Evolutionary conservation across 1,139 yeast species (phyloP), one percentile per base, ranked within the genome.

Genomic region (Suhomyces ambrosiae): DNA sequence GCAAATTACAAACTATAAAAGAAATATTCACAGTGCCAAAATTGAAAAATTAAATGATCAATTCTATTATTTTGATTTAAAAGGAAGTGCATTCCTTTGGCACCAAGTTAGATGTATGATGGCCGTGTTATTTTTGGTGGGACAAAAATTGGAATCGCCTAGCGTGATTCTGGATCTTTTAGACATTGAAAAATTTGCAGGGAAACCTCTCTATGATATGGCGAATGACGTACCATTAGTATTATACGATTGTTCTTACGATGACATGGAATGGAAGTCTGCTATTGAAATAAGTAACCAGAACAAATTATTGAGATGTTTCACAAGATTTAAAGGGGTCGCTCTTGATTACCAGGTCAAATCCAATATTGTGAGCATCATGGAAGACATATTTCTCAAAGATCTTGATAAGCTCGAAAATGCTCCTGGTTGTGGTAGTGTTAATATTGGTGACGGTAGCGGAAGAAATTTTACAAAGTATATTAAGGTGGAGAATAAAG

Each of bases 71-170:
- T 82, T 92, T 57, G 90, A 89, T 56, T 66, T 92, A 37, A 74
- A 78, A 47, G 99, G 98, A 0, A 71, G 87, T 2, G 98, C 98
- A 6, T 94, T 94, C 51, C 65, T 94, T 42, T 94, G 98, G 98
- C 97, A 94, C 58, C 99, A 94, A 60, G 99, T 94, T 15, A 76
- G 98, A 36, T 89, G 96, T 49, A 92, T 94, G 95, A 79, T 89
- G 65, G 95, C 95, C 0, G 71, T 86, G 6, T 60, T 94, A 37
- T 79, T 94, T 38, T 62, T 84, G 17, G 80, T 90, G 4, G 98
- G 96, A 1, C 96, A 89, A 58, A 70, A 69, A 12, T 70, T 79
- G 19, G 99, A 94, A 60, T 44, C 59, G 0, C 82, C 87, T 0
- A 56, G 62, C 0, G 58, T 89, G 2, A 68, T 94, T 1, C 58